These are phyloP conservation scores for Styphnolobium japonicum DNA, from an alignment of 306 rosid genomes.

Conservation along the genomic window DNA sequence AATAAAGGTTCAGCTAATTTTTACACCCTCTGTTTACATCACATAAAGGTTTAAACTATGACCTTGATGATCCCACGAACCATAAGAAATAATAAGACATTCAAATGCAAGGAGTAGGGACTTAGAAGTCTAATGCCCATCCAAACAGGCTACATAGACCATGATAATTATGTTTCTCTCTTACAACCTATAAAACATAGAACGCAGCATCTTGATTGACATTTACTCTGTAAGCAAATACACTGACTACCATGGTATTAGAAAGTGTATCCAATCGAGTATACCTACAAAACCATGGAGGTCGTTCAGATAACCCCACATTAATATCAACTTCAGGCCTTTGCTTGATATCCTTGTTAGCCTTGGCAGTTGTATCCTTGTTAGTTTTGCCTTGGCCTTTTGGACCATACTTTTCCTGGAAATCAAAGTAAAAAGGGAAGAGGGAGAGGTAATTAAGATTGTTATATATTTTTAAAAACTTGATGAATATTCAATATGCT, in stretches of 20 bases:
- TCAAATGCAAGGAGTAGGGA: neutral
- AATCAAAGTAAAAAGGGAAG: neutral
- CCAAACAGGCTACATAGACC: neutral
- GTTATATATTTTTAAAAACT: neutral
- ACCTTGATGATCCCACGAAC: constrained; percentile 13
- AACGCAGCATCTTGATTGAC: neutral
- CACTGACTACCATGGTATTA: neutral
- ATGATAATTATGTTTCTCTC: neutral
- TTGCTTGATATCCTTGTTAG: constrained; percentile 52
- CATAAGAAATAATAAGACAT: neutral
- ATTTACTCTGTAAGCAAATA: neutral
- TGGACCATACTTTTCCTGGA: constrained; percentile 95
- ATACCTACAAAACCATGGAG: constrained; percentile 96
- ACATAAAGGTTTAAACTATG: neutral
- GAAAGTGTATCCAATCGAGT: neutral
- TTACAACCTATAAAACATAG: neutral
- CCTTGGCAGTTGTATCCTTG: constrained; percentile 50
- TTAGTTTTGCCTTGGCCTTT: constrained; percentile 70
- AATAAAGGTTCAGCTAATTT: neutral
- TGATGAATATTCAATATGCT: neutral
- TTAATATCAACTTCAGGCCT: constrained; percentile 67
- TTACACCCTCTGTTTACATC: neutral
- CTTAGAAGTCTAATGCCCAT: neutral
- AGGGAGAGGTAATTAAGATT: neutral
- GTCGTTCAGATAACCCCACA: constrained; percentile 84